A percentile compares a stretch with the other conserved stretches of the same genome.
Evolutionary conservation across 1,139 yeast genomes (phyloP).

Genomic region (Hyphopichia khmerensis): DNA sequence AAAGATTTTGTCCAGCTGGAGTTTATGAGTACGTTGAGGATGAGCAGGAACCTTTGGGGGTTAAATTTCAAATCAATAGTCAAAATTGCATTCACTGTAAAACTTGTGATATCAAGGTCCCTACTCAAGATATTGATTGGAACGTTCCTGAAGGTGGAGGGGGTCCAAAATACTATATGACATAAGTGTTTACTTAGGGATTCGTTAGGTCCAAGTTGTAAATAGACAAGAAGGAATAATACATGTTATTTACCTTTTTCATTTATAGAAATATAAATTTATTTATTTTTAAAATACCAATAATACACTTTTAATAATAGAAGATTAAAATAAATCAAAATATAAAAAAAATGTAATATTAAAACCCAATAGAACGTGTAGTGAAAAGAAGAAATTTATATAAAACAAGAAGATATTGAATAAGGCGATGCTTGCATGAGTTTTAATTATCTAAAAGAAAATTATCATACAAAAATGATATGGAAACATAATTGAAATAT

Average conservation of each 20-base stretch:
- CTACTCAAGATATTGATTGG: conserved; percentile 93
- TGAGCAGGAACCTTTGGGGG: conserved; percentile 57
- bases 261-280: not conserved
- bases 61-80: conserved; percentile 85
- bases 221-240: too few relatives aligned
- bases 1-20: conserved; percentile 96
- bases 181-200: too few relatives aligned
- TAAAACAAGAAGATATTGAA: not conserved
- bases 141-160: conserved; percentile 97
- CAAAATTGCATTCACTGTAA: conserved; percentile 98
- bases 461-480: not conserved
- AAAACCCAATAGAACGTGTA: not conserved
- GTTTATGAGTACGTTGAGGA: conserved; percentile 91
- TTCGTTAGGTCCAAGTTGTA: too few relatives aligned
- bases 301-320: not conserved
- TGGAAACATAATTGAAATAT: not conserved
- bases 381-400: not conserved
- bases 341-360: not conserved
- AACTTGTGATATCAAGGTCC: conserved; percentile 96
- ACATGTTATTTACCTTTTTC: not conserved
- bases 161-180: conserved; percentile 91
- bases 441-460: too few relatives aligned
- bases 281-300: not conserved
- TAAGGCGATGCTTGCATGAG: too few relatives aligned
- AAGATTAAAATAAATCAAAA: not conserved